Evolutionary conservation across 208 protist genomes (phyloP), one percentile per base, ranked within the genome.

Genomic region (Trypanosoma melophagium): DNA sequence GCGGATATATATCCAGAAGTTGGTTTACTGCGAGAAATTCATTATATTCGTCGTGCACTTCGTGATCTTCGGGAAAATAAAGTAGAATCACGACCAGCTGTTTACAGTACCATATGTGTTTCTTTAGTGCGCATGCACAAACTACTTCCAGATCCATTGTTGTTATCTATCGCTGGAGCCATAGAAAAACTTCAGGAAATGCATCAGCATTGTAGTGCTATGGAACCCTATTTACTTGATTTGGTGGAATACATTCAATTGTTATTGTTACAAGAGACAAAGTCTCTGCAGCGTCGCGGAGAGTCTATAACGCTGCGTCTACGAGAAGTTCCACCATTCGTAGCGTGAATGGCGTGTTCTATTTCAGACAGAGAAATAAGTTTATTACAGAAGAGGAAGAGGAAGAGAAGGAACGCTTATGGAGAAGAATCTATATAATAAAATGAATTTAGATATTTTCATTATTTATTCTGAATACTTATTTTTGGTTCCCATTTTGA

Each of bases 121-220:
- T 66, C 79, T 44, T 44, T 95, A 3, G 47, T 59, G 17, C 38
- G 8, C 24, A 61, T 92, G 16, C 60, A 81, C 21, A 16, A 50
- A 12, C 54, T 85, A 28, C 28, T 95, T 9, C 85, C 89, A 0
- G 89, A 95, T 31, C 86, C 83, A 14, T 73, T 95, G 17, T 82
- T 95, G 41, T 42, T 58, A 5, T 80, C 79, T 21, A 75, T 94
- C 13, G 71, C 74, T 8, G 4, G 68, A 21, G 76, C 81, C 7
- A 38, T 83, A 31, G 59, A 74, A 38, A 50, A 47, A 13, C 19
- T 79, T 21, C 56, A 69, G 19, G 51, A 28, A 40, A 13, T 21
- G 5, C 12, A 35, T 19, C 17, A 31, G 21, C 14, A 31, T 14
- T 74, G 5, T 47, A 51, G 55, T 54, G 54, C 42, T 16, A 25